phyloP scores from a whole-genome alignment of 2,329 filamentous ascomycete species.

The Calonectria naviculata region DNA sequence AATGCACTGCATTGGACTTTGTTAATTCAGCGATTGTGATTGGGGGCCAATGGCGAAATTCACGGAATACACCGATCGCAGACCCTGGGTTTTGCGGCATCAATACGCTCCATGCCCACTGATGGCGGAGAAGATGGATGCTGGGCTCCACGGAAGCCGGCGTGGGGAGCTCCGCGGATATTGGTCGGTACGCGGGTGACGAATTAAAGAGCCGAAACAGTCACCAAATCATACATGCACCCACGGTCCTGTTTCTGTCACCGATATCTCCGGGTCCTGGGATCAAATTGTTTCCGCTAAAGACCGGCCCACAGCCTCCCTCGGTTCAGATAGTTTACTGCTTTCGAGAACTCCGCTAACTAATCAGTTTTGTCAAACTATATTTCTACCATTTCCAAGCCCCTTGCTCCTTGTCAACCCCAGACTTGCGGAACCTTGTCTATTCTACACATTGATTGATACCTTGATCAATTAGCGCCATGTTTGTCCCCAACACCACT shows the following conservation, averaged over 20 bases:
- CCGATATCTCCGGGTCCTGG: too few relatives aligned
- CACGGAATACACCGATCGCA: background rate
- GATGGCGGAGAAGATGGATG: background rate
- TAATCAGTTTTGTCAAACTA: too few relatives aligned
- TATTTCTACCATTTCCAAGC: background rate
- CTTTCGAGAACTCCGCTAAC: too few relatives aligned
- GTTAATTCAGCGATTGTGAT: background rate
- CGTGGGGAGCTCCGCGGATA: background rate
- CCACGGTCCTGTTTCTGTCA: too few relatives aligned
- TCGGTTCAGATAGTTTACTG: too few relatives aligned
- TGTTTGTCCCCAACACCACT: constrained; percentile 8
- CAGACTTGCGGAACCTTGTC: too few relatives aligned
- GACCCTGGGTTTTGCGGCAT: background rate
- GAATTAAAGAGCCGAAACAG: too few relatives aligned
- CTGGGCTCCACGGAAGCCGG: background rate
- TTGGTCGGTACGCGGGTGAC: too few relatives aligned
- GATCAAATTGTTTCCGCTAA: too few relatives aligned
- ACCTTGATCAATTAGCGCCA: background rate
- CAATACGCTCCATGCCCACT: background rate
- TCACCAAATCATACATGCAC: too few relatives aligned
- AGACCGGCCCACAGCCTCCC: too few relatives aligned
- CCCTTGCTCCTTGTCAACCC: background rate
- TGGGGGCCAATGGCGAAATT: too few relatives aligned
- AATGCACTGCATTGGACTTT: background rate
- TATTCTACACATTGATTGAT: background rate